phyloP scores from a whole-genome alignment of 2,329 filamentous ascomycete species.

The Cercospora nicotianae region DNA sequence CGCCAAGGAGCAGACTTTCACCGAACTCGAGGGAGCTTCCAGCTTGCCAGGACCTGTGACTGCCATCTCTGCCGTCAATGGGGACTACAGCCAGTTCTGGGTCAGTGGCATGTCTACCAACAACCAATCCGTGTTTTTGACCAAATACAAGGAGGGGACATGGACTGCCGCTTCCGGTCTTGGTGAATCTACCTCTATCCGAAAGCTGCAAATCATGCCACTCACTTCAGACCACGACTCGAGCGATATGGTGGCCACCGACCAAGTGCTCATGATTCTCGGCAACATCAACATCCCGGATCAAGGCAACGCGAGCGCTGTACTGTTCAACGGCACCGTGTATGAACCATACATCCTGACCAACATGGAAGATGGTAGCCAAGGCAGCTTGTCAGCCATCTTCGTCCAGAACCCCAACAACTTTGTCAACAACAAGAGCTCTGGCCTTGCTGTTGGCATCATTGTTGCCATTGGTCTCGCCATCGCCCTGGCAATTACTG shows the following conservation, averaged over 20 bases:
- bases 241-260: slow-evolving; percentile 62
- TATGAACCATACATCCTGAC: slow-evolving; percentile 81
- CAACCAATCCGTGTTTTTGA: slow-evolving; percentile 71
- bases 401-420: slow-evolving; percentile 76
- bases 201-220: slow-evolving; percentile 77
- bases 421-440: slow-evolving; percentile 61
- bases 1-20: slow-evolving; percentile 65
- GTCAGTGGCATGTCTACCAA: slow-evolving; percentile 63
- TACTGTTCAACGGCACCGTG: slow-evolving; percentile 78
- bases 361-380: slow-evolving; percentile 60
- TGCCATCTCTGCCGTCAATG: slow-evolving; percentile 71
- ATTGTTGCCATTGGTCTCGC: slow-evolving; percentile 79
- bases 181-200: slow-evolving; percentile 65
- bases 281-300: slow-evolving; percentile 73
- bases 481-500: slow-evolving; percentile 73
- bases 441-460: slow-evolving; percentile 69
- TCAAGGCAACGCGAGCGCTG: slow-evolving; percentile 82
- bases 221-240: slow-evolving; percentile 67
- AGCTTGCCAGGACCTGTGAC: slow-evolving; percentile 77
- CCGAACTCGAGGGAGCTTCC: slow-evolving; percentile 59
- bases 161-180: slow-evolving; percentile 71
- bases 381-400: slow-evolving; percentile 75
- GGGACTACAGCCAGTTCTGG: slow-evolving; percentile 75
- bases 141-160: slow-evolving; percentile 70
- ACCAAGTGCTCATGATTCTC: slow-evolving; percentile 78